Base-by-base conservation (phyloP, 176 grass and related monocot genomes). In the Zoysia pacifica region DNA sequence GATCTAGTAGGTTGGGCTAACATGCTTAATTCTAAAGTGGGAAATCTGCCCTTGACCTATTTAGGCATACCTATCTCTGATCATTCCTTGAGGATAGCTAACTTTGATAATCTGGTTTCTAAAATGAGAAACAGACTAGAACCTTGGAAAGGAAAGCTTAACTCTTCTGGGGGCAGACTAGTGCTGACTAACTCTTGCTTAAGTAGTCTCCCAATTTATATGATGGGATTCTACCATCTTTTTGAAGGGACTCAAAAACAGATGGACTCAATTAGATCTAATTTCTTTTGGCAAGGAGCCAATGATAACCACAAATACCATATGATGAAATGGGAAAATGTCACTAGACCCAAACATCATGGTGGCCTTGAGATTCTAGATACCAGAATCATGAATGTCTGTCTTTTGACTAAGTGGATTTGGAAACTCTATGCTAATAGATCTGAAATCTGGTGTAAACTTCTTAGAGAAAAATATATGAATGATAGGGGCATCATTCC, bases 81-180 rank as follows among this genome's bases (percentile, higher is more conserved):
- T 4, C 1, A 38, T 10, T 2, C 0, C 0, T 12, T 39, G 3
- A 35, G 61, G 0, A 64, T 38, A 1, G 0, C 9, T 4, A 3
- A 9, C 11, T 62, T 62, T 13, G 0, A 2, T 0, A 1, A 3
- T 0, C 1, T 12, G 0, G 1, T 1, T 1, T 0, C 5, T 0
- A 64, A 64, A 2, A 13, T 64, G 35, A 5, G 1, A 0, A 64
- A 64, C 0, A 64, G 4, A 64, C 2, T 64, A 0, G 20, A 64
- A 1, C 61, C 61, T 11, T 64, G 61, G 35, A 64, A 13, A 3
- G 61, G 61, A 1, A 63, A 63, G 2, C n/a, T 13, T 52, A 62
- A 11, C 1, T 36, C 2, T 11, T 62, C 59, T 4, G 59, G 20
- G 8, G 62, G 36, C 0, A 65, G 12, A 14, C 2, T 65, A 1